Conservation (phyloP, 768 basidiomycete genomes). For the Hysterangium stoloniferum region DNA sequence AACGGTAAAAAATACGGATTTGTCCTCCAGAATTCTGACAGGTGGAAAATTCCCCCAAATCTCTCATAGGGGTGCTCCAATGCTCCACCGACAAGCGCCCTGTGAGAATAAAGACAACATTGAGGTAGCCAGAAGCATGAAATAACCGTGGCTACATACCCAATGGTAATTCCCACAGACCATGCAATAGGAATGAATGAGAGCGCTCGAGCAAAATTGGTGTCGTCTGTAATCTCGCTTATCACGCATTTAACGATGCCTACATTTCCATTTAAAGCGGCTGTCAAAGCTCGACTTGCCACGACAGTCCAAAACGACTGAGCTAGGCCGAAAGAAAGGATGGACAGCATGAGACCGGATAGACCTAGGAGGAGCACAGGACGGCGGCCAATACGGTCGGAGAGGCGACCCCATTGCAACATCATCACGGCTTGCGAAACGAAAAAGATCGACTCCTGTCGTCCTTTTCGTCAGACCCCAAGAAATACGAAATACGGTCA, state of each 20-base stretch:
- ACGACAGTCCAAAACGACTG: slow-evolving; percentile 38
- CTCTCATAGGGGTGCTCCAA: slow-evolving; percentile 60
- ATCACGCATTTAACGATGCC: slow-evolving; percentile 69
- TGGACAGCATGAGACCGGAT: slow-evolving; percentile 31
- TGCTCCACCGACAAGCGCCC: slow-evolving; percentile 39
- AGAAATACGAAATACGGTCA: too few species aligned
- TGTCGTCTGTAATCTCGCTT: slow-evolving; percentile 60
- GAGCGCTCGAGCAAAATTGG: slow-evolving; percentile 62
- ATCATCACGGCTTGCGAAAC: slow-evolving; percentile 35
- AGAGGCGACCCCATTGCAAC: slow-evolving; percentile 36
- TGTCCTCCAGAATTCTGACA: slow-evolving; percentile 44
- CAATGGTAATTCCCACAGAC: slow-evolving; percentile 36
- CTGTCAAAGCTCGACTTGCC: slow-evolving; percentile 61
- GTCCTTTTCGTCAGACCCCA: not conserved
- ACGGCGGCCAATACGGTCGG: slow-evolving; percentile 36
- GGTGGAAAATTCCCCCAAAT: slow-evolving; percentile 55
- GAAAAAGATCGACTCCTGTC: slow-evolving; percentile 39
- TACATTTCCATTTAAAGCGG: slow-evolving; percentile 66
- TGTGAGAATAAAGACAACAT: slow-evolving; percentile 32
- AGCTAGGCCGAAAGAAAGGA: slow-evolving; percentile 36
- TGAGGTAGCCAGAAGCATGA: slow-evolving; percentile 23
- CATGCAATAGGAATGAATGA: slow-evolving; percentile 55
- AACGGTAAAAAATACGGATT: slow-evolving; percentile 76
- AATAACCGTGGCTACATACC: slow-evolving; percentile 32
- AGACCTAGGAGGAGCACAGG: slow-evolving; percentile 39